phyloP scores from a whole-genome alignment of 768 basidiomycete genomes.

The Lactarius vividus region DNA sequence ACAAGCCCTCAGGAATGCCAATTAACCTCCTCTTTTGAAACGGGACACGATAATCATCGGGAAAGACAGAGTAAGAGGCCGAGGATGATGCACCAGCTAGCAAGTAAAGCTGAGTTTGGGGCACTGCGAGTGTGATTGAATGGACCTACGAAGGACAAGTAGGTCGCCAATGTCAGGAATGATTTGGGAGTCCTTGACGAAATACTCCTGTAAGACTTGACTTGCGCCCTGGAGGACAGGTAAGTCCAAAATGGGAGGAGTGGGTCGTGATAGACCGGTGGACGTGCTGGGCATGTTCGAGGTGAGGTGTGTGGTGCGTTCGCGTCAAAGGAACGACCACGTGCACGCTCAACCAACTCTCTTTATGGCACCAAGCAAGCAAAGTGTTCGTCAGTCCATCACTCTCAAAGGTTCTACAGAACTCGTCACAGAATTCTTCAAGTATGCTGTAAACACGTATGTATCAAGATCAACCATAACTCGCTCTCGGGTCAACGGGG shows the following conservation, averaged over 20 bases:
- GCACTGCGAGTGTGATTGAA: not conserved
- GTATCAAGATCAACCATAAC: constrained; percentile 32
- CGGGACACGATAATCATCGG: constrained; percentile 74
- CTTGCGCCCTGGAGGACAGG: constrained; percentile 63
- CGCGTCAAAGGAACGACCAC: constrained; percentile 9
- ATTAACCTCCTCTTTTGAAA: constrained; percentile 76
- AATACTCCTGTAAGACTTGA: constrained; percentile 61
- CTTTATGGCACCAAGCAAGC: constrained; percentile 41
- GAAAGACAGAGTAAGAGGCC: constrained; percentile 74
- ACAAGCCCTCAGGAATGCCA: constrained; percentile 74
- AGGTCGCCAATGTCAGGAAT: constrained; percentile 76
- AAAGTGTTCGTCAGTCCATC: constrained; percentile 67
- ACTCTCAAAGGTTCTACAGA: constrained; percentile 94
- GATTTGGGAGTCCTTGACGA: constrained; percentile 68
- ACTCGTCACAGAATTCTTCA: constrained; percentile 98
- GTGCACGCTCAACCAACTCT: constrained; percentile 1
- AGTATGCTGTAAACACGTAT: constrained; percentile 97
- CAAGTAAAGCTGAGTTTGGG: not conserved
- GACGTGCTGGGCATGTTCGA: constrained; percentile 5
- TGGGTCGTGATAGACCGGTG: constrained; percentile 16
- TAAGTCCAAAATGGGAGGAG: constrained; percentile 49
- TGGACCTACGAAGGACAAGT: constrained; percentile 50
- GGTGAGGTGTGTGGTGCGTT: not conserved
- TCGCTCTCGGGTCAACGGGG: not conserved
- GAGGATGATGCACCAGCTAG: constrained; percentile 65